Evolutionary conservation across 768 basidiomycete species (phyloP).

Genomic region (Leccinum variicolor): DNA sequence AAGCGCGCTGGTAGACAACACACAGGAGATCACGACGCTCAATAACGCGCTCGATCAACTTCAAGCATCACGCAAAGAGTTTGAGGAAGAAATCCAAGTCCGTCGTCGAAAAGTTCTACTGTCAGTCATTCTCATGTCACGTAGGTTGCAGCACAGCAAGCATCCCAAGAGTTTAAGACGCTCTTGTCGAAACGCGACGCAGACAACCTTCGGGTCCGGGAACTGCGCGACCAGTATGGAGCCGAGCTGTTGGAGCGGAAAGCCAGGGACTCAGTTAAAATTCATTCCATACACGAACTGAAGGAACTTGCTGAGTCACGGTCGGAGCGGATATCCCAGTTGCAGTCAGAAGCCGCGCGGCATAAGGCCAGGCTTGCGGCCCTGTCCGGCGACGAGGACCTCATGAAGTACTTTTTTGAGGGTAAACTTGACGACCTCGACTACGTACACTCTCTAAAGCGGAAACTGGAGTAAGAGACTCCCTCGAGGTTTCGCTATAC

Average conservation of each 20-base stretch:
- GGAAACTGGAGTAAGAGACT: constrained; percentile 49
- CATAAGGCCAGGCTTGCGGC: constrained; percentile 79
- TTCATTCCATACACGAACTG: constrained; percentile 59
- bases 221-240: constrained; percentile 62
- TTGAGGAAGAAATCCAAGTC: constrained; percentile 46
- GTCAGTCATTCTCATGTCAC: constrained; percentile 11
- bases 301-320: constrained; percentile 64
- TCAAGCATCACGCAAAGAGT: constrained; percentile 40
- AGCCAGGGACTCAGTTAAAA: constrained; percentile 57
- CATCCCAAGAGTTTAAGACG: constrained; percentile 59
- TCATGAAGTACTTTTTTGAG: constrained; percentile 66
- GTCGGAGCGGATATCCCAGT: constrained; percentile 66
- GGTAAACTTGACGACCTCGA: constrained; percentile 49
- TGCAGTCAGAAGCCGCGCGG: constrained; percentile 71
- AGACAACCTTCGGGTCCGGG: constrained; percentile 66
- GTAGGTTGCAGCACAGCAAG: constrained; percentile 43
- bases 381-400: constrained; percentile 61
- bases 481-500: neutral
- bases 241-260: constrained; percentile 70
- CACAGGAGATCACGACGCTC: constrained; percentile 37
- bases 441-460: constrained; percentile 53
- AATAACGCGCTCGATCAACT: constrained; percentile 44
- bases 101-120: constrained; percentile 19
- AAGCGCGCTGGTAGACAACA: constrained; percentile 37
- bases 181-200: constrained; percentile 61